phyloP scores from a whole-genome alignment of 441 rosid genomes.

The Populus hybrid region DNA sequence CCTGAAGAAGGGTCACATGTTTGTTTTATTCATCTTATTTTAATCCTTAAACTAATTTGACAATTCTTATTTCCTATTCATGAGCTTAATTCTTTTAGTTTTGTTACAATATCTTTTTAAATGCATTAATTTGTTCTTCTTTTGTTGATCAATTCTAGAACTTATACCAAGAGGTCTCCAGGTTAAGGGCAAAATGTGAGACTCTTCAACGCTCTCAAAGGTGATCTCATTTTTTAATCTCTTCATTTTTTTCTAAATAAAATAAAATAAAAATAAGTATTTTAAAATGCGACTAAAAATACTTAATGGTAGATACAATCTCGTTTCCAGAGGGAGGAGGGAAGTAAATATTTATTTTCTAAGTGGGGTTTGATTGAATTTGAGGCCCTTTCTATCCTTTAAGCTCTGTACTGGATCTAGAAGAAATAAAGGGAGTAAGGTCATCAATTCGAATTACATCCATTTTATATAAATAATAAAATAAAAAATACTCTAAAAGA shows the following conservation, averaged over 20 bases:
- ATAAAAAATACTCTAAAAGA: too few relatives aligned
- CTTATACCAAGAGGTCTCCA: constrained; percentile 29
- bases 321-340: background rate
- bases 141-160: constrained; percentile 21
- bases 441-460: fast-evolving
- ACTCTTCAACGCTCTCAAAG: constrained; percentile 39
- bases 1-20: constrained; percentile 29
- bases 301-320: too few relatives aligned
- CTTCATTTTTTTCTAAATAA: background rate
- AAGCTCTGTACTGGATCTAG: too few relatives aligned
- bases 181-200: constrained; percentile 40
- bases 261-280: too few relatives aligned
- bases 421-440: too few relatives aligned
- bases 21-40: background rate
- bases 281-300: too few relatives aligned
- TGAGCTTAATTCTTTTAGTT: background rate
- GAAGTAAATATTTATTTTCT: background rate
- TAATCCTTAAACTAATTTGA: too few relatives aligned
- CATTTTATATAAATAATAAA: too few relatives aligned
- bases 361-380: background rate
- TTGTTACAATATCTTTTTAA: background rate
- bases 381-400: background rate
- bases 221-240: constrained; percentile 6
- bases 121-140: background rate
- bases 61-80: background rate